Evolutionary conservation across 23 red algal genomes (phyloP).

Genomic region (Cyanidiococcus yangmingshanensis): DNA sequence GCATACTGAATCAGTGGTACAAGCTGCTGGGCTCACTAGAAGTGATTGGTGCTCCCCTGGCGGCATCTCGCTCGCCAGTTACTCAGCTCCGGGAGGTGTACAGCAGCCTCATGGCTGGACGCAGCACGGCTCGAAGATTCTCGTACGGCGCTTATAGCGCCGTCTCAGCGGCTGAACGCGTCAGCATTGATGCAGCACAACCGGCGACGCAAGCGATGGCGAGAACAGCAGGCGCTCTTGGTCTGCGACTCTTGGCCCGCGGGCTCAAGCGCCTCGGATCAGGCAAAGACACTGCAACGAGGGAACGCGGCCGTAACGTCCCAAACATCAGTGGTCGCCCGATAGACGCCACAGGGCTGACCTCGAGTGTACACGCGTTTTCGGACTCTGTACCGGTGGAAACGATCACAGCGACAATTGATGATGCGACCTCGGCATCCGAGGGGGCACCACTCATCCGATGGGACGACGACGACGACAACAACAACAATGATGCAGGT

Average conservation of each 20-base stretch:
- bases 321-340: too few species aligned
- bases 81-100: slow-evolving; percentile 4
- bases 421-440: background rate
- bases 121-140: background rate
- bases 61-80: background rate
- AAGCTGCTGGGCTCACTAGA: slow-evolving; percentile 12
- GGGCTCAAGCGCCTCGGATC: slow-evolving; percentile 1
- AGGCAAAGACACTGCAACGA: background rate
- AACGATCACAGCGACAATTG: background rate
- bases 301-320: too few species aligned
- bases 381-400: too few species aligned
- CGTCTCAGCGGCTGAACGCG: background rate
- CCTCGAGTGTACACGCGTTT: too few species aligned
- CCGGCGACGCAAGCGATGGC: background rate
- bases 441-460: background rate
- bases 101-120: background rate
- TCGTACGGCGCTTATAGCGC: slow-evolving; percentile 9
- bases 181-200: background rate
- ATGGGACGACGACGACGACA: background rate
- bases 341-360: too few species aligned
- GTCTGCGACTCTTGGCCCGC: background rate
- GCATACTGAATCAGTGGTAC: background rate
- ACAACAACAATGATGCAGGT: too few species aligned
- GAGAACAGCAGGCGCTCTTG: background rate
- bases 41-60: background rate